phyloP scores from a whole-genome alignment of 371 early-diverging fungal species.

The Apophysomyces variabilis region DNA sequence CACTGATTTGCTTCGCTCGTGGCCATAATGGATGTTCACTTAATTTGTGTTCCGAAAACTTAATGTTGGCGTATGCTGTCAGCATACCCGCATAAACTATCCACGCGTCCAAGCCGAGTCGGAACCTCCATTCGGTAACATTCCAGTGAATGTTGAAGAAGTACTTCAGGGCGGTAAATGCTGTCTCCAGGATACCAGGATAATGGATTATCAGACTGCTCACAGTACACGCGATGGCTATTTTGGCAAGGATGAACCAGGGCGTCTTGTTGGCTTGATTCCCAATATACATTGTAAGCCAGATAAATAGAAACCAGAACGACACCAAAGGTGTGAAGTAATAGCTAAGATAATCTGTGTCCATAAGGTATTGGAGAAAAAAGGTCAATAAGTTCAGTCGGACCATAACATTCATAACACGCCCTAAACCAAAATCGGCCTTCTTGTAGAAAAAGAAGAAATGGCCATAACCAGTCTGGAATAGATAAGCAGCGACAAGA shows the following conservation, averaged over 20 bases:
- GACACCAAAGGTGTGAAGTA: conserved; percentile 79
- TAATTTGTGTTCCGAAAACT: conserved; percentile 47
- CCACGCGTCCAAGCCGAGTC: conserved; percentile 63
- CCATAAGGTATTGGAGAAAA: conserved; percentile 67
- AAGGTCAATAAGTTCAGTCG: conserved; percentile 74
- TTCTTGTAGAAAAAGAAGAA: conserved; percentile 73
- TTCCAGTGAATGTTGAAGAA: conserved; percentile 61
- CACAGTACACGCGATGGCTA: conserved; percentile 42
- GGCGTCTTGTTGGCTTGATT: conserved; percentile 48
- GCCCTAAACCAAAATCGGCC: conserved; percentile 63
- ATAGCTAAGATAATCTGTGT: conserved; percentile 70
- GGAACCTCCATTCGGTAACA: conserved; percentile 69
- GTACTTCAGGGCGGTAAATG: conserved; percentile 39
- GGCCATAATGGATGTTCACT: conserved; percentile 47
- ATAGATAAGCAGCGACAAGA: conserved; percentile 77
- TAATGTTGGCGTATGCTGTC: conserved; percentile 50
- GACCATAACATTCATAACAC: conserved; percentile 65
- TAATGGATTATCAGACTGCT: conserved; percentile 45
- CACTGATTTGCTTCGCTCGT: conserved; percentile 25
- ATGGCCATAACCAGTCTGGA: conserved; percentile 85
- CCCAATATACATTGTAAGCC: conserved; percentile 64
- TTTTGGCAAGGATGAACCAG: conserved; percentile 54
- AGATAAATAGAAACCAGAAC: conserved; percentile 72
- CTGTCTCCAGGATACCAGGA: conserved; percentile 45
- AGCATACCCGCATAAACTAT: conserved; percentile 67